Conservation (phyloP, 2,329 filamentous ascomycete genomes). For the Dendryphion nanum region DNA sequence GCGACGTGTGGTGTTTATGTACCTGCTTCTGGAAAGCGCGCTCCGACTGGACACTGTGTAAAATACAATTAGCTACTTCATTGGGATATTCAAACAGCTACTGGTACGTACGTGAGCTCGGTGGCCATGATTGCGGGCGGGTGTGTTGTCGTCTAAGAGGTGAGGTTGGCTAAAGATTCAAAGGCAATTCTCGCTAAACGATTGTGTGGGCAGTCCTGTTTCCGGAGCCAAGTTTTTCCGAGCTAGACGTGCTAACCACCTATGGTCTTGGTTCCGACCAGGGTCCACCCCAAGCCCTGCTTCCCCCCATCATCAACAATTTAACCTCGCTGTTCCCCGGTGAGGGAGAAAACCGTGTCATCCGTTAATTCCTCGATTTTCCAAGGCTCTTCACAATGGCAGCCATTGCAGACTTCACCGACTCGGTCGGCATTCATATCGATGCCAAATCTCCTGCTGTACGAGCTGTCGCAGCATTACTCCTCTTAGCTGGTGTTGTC, state of each 20-base stretch:
- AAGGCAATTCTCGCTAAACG: constrained; percentile 1
- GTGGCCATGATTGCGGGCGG: constrained; percentile 44
- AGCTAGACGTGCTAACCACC: too few relatives aligned
- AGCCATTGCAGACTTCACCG: constrained; percentile 16
- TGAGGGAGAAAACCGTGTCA: too few relatives aligned
- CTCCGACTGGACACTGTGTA: constrained; percentile 98
- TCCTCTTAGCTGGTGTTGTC: constrained; percentile 30
- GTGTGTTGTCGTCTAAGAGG: constrained; percentile 32
- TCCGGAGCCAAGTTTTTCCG: background rate
- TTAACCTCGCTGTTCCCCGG: too few relatives aligned
- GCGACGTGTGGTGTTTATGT: constrained; percentile 17
- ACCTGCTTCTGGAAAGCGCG: constrained; percentile 93
- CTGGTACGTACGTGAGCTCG: constrained; percentile 41
- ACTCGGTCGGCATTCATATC: constrained; percentile 31
- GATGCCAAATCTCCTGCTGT: constrained; percentile 27
- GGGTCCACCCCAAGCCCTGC: background rate
- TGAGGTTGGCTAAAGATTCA: constrained; percentile 4
- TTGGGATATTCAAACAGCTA: background rate
- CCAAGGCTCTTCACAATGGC: constrained; percentile 10
- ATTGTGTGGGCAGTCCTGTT: background rate
- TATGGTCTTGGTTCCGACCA: too few relatives aligned
- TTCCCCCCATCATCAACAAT: background rate
- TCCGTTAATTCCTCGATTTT: background rate
- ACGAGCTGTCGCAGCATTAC: constrained; percentile 24
- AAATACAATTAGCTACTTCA: constrained; percentile 23